Evolutionary conservation across 371 early-diverging fungal species (phyloP), one percentile per base, ranked within the genome.

Genomic region (Mucor irregularis): DNA sequence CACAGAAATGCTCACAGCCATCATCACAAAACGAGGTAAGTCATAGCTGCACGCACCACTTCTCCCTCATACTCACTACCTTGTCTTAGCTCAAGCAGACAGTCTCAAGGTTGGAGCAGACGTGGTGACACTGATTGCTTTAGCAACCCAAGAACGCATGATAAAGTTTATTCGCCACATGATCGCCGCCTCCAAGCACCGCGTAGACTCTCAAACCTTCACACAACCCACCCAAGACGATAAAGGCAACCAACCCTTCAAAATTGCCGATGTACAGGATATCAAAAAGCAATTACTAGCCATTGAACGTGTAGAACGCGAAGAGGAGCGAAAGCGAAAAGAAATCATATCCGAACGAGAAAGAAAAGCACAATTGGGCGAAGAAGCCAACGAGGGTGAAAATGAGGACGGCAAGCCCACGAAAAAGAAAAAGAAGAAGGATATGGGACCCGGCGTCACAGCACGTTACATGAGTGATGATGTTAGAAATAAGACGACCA

Each of bases 101-200:
- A 17, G 28, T 6, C 33, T 53, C 6, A 35, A 57, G 8, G 17
- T 91, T 4, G 83, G 85, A 2, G 71, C 77, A 2, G 91, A 91
- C 38, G 80, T 80, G 3, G 56, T 88, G 5, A 73, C 86, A 0
- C 87, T 88, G 46, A 57, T 92, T 30, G 82, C 90, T 4, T 74
- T 87, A 31, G 89, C 90, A 4, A 66, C 87, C 11, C 84, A 89
- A 59, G 83, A 89, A 33, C 79, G 90, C n/a, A 57, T 90, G 25
- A 74, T 80, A 22, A 56, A 68, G 3, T 64, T 90, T 16, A 61
- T 89, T 19, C 80, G 86, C 55, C 73, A 83, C 34, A 88, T 89
- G 78, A 76, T 88, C 4, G 68, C 65, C 1, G 90, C 88, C 0
- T 85, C 87, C 1, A 85, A 91, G 53, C 89, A 91, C 63, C 87